phyloP scores from a whole-genome alignment of 495 filamentous ascomycete species.

The Aspergillus conjunctus region DNA sequence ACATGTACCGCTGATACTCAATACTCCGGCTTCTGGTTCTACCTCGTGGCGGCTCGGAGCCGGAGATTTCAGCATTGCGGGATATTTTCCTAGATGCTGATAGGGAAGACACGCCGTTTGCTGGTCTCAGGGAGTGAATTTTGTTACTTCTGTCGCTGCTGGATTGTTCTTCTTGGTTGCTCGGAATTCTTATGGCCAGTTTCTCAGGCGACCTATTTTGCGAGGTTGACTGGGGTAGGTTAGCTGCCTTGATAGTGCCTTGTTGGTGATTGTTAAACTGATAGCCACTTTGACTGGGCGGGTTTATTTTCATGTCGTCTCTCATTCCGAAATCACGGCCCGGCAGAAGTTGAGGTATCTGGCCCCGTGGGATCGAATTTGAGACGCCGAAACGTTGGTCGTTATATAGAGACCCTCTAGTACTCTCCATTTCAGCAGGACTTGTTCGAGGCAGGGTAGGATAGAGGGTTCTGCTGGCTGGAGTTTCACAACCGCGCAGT shows the following conservation, averaged over 20 bases:
- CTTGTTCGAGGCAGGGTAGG: not conserved
- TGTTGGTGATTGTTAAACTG: not conserved
- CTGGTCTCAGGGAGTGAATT: not conserved
- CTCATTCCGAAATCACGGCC: not conserved
- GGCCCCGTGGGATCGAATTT: not conserved
- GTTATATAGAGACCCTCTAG: not conserved
- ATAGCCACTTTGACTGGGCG: not conserved
- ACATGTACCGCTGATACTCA: slow-evolving; percentile 27
- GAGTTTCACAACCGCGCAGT: slow-evolving; percentile 17
- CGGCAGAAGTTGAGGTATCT: not conserved
- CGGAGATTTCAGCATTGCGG: not conserved
- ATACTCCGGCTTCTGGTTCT: slow-evolving; percentile 37
- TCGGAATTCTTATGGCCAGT: not conserved
- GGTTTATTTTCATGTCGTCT: not conserved
- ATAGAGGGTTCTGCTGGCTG: not conserved
- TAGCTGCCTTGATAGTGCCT: not conserved
- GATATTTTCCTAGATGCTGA: not conserved
- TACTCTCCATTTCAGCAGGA: not conserved
- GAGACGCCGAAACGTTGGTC: not conserved
- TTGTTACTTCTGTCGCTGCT: not conserved
- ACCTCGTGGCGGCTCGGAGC: slow-evolving; percentile 29
- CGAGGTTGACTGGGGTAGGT: not conserved
- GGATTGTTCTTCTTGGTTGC: not conserved
- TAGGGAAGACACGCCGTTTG: slow-evolving; percentile 1
- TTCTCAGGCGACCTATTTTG: not conserved